Evolutionary conservation across 345 rosid genomes (phyloP).

Genomic region (Aquilaria yunnanensis): DNA sequence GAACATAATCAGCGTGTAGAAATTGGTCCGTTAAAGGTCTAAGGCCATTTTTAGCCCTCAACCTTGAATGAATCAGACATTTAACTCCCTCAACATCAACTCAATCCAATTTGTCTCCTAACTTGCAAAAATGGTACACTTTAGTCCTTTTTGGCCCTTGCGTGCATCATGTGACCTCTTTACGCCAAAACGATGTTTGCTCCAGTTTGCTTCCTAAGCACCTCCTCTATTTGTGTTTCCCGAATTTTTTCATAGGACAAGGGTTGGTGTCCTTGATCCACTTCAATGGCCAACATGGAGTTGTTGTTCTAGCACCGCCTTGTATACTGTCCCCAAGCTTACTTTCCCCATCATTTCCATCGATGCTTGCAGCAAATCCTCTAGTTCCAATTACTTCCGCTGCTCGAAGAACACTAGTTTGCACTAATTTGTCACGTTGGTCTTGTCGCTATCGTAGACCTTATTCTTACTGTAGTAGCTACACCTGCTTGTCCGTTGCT

Average conservation of each 20-base stretch:
- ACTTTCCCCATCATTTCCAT: slow-evolving; percentile 99
- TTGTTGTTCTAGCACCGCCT: slow-evolving; percentile 79
- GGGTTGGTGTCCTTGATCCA: slow-evolving; percentile 91
- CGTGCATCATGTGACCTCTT: too few relatives aligned
- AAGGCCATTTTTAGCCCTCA: too few relatives aligned
- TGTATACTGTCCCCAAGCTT: slow-evolving; percentile 85
- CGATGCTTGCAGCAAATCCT: slow-evolving; percentile 79
- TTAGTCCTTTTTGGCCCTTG: too few relatives aligned
- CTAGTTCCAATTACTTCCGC: slow-evolving; percentile 74
- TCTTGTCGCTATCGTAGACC: slow-evolving; percentile 59
- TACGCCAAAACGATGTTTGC: slow-evolving; percentile 39
- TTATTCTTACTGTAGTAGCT: slow-evolving; percentile 41
- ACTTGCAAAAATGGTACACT: too few relatives aligned
- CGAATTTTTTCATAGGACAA: slow-evolving; percentile 79
- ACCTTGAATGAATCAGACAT: too few relatives aligned
- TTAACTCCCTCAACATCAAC: too few relatives aligned
- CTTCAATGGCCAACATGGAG: slow-evolving; percentile 65
- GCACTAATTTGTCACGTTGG: slow-evolving; percentile 58
- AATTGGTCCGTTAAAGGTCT: too few relatives aligned
- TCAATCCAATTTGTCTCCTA: too few relatives aligned
- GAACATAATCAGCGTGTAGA: too few relatives aligned
- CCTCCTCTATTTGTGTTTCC: slow-evolving; percentile 70
- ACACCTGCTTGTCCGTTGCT: slow-evolving; percentile 33
- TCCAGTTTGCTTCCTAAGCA: slow-evolving; percentile 71
- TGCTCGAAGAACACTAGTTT: slow-evolving; percentile 75